These are phyloP conservation scores for Leucocoprinus birnbaumii DNA, from an alignment of 768 basidiomycete genomes.

Conservation along the genomic window DNA sequence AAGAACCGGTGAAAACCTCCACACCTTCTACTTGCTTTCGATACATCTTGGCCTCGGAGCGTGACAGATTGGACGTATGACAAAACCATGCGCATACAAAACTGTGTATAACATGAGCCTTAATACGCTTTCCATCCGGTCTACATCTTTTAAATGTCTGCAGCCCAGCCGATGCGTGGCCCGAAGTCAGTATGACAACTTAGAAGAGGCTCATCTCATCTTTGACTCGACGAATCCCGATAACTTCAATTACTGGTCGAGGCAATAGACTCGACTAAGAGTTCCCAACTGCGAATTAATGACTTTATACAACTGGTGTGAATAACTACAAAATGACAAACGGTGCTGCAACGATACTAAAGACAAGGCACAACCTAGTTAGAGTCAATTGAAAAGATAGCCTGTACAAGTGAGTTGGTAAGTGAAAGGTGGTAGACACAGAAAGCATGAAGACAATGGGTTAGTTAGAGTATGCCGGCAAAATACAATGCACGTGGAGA, in stretches of 20 bases:
- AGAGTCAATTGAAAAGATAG: conserved; percentile 47
- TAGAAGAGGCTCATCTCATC: no score
- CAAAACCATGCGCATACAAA: conserved; percentile 2
- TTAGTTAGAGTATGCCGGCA: conserved; percentile 56
- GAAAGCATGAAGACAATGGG: conserved; percentile 53
- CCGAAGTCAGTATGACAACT: no score
- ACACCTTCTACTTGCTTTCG: not conserved
- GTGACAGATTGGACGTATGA: not conserved
- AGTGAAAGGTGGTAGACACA: conserved; percentile 40
- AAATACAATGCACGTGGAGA: conserved; percentile 61
- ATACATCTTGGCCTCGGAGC: not conserved
- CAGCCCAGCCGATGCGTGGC: no score
- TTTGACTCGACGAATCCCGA: no score
- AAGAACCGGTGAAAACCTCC: conserved; percentile 25
- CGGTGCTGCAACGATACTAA: conserved; percentile 65
- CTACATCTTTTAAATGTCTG: no score
- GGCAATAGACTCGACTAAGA: no score
- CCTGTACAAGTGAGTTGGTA: conserved; percentile 54
- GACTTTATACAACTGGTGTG: conserved; percentile 54
- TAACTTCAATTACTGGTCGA: no score
- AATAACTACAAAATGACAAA: conserved; percentile 75
- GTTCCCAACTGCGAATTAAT: conserved; percentile 32
- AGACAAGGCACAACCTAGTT: conserved; percentile 59
- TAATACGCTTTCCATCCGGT: not conserved
- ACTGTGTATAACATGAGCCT: not conserved